These are phyloP conservation scores for Saururus chinensis DNA, from an alignment of 164 flowering plant genomes.

Conservation along the genomic window DNA sequence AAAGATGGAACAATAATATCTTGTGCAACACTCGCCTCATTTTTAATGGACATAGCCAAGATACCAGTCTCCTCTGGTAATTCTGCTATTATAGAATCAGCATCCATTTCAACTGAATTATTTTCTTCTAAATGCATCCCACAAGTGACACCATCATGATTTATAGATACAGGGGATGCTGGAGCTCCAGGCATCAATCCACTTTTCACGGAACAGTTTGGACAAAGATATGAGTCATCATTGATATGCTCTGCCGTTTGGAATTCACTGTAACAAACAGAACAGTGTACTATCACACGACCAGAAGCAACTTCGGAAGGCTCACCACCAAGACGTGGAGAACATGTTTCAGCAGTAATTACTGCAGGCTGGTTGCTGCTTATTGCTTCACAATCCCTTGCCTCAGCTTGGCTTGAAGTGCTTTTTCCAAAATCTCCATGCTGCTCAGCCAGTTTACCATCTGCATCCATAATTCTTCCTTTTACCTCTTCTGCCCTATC, in stretches of 20 bases:
- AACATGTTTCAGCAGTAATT: constrained; percentile 11
- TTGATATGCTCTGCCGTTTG: constrained; percentile 17
- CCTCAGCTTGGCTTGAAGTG: constrained; percentile 14
- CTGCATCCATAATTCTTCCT: constrained; percentile 22
- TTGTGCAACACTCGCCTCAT: background rate
- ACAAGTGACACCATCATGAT: background rate
- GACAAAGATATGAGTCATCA: constrained; percentile 36
- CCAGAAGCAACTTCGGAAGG: constrained; percentile 14
- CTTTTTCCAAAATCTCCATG: constrained; percentile 18
- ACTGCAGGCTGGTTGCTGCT: constrained; percentile 12
- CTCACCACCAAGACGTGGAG: constrained; percentile 16
- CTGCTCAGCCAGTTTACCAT: constrained; percentile 13
- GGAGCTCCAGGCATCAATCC: constrained; percentile 5
- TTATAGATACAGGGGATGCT: constrained; percentile 7
- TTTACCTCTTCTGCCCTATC: constrained; percentile 44
- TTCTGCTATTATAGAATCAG: constrained; percentile 9
- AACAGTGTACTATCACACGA: constrained; percentile 29
- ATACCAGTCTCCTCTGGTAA: constrained; percentile 6
- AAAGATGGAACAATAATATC: background rate
- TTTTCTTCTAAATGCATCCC: constrained; percentile 12
- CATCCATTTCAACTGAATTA: constrained; percentile 9
- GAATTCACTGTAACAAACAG: constrained; percentile 44
- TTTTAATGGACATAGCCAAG: background rate
- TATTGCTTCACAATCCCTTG: constrained; percentile 20
- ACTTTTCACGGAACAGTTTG: constrained; percentile 36